A percentile compares a stretch with the other conserved stretches of the same genome.
Conservation (phyloP, 768 basidiomycete genomes). For the Lactarius sp. region DNA sequence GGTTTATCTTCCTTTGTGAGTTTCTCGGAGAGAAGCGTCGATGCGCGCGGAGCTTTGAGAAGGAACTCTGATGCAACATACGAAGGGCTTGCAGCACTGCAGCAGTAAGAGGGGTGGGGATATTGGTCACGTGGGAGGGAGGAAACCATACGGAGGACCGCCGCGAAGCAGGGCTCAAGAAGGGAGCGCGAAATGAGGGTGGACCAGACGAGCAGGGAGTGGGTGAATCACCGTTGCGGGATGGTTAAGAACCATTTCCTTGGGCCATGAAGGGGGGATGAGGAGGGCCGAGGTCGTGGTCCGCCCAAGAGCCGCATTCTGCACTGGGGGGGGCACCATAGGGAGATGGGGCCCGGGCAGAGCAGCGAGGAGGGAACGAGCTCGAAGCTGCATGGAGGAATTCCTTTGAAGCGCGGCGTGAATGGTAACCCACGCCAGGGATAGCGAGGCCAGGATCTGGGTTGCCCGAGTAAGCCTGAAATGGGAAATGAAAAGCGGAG, state of each 20-base stretch:
- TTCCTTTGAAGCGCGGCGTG: constrained; percentile 42
- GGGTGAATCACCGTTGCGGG: constrained; percentile 7
- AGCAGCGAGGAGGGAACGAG: constrained; percentile 28
- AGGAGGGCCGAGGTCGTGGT: too few relatives aligned
- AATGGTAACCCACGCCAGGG: constrained; percentile 31
- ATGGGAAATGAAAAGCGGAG: constrained; percentile 43
- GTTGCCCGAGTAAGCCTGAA: constrained; percentile 61
- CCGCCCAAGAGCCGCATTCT: too few relatives aligned
- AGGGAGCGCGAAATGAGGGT: constrained; percentile 56
- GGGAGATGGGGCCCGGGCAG: too few relatives aligned
- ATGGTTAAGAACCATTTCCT: background rate
- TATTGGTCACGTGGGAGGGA: constrained; percentile 38
- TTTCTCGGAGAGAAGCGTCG: constrained; percentile 48
- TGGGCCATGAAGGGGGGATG: constrained; percentile 23
- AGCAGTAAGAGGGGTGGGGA: constrained; percentile 25
- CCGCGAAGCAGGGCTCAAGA: constrained; percentile 66
- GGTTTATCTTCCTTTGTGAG: too few relatives aligned
- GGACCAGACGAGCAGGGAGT: too few relatives aligned
- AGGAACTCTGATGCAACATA: constrained; percentile 22
- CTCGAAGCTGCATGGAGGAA: constrained; percentile 28
- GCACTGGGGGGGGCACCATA: too few relatives aligned
- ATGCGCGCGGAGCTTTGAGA: too few relatives aligned
- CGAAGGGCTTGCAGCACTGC: constrained; percentile 9
- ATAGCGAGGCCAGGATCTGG: constrained; percentile 51
- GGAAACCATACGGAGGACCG: constrained; percentile 63